Evolutionary conservation across 2,329 filamentous ascomycete genomes (phyloP), one percentile per base, ranked within the genome.

Genomic region (Metarhizium anisopliae): DNA sequence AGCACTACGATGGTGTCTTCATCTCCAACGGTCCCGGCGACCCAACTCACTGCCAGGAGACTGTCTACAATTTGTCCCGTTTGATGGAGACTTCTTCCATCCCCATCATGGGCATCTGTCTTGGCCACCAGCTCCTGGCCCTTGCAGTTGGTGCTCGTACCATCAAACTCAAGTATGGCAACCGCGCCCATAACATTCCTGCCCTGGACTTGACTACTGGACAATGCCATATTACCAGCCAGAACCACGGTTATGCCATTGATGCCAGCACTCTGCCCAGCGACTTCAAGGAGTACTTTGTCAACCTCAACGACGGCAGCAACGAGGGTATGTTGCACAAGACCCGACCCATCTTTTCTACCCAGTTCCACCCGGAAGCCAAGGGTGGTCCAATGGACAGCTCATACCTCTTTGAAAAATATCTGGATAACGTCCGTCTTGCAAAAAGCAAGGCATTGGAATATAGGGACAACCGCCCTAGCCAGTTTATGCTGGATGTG

Each of bases 1-100:
- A 95, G 74, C 91, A 97, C 81, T 97, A 96, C 66, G 94, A 99
- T 66, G 94, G 94, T 68, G 86, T 99, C 68, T 99, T 99, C 82
- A 96, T 97, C 77, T 96, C 91, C 74, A 99, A 99, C 76, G 94
- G 94, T 58, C 94, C 94, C 32, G 94, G 94, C 76, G 94, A 99
- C 76, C 94, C 94, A 65, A 97, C 92, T 47, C 94, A 99, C 77
- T 96, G 92, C 79, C 88, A 91, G 69, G 84, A 90, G 67, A 96
- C 94, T 45, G 90, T 95, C 61, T 93, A 95, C 82, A 92, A 95
- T 77, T 83, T 99, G 55, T 81, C 82, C 66, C 89, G 90, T 67
- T 77, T 99, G 66, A 96, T 99, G 83, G 89, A 95, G 72, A 86
- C 84, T 29, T 96, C 90, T 51, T 86, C 91, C 64, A 82, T 96